A percentile compares a stretch with the other conserved stretches of the same genome.
phyloP scores from a whole-genome alignment of 805 yeast genomes.

The Cyberlindnera mrakii region DNA sequence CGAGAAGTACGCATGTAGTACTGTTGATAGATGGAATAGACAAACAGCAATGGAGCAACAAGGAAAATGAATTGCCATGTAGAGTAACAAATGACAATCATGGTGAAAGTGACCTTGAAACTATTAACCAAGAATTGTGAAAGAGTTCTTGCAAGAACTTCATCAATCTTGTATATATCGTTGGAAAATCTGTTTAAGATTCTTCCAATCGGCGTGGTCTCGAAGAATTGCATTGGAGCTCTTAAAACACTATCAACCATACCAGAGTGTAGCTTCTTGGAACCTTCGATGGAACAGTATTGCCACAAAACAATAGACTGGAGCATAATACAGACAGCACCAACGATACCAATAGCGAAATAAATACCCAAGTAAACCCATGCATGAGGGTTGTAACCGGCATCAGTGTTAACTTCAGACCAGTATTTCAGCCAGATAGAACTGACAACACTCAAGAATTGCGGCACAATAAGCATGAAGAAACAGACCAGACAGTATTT shows the following conservation, averaged over 20 bases:
- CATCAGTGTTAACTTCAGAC: constrained; percentile 80
- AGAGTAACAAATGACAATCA: constrained; percentile 73
- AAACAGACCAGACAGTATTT: constrained; percentile 55
- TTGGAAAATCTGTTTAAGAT: constrained; percentile 85
- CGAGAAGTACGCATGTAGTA: constrained; percentile 72
- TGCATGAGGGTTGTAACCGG: constrained; percentile 70
- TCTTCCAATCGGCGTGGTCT: constrained; percentile 93
- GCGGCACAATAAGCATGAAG: constrained; percentile 48
- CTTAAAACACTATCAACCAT: constrained; percentile 74
- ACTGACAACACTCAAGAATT: constrained; percentile 56
- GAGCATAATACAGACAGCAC: constrained; percentile 52
- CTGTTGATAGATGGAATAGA: constrained; percentile 69
- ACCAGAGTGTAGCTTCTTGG: constrained; percentile 62
- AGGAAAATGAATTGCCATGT: constrained; percentile 83
- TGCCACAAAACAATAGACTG: constrained; percentile 74
- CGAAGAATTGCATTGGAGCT: constrained; percentile 94
- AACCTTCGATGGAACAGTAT: constrained; percentile 77
- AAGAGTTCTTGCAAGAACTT: constrained; percentile 63
- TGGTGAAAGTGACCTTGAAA: constrained; percentile 64
- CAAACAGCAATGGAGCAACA: constrained; percentile 58
- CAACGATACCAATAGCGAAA: constrained; percentile 63
- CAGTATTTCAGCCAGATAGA: constrained; percentile 95
- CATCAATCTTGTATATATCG: constrained; percentile 87
- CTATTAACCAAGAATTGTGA: constrained; percentile 59
- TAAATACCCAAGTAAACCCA: constrained; percentile 69